These are phyloP conservation scores for Xylona heveae DNA, from an alignment of 495 filamentous ascomycete genomes.

Conservation along the genomic window DNA sequence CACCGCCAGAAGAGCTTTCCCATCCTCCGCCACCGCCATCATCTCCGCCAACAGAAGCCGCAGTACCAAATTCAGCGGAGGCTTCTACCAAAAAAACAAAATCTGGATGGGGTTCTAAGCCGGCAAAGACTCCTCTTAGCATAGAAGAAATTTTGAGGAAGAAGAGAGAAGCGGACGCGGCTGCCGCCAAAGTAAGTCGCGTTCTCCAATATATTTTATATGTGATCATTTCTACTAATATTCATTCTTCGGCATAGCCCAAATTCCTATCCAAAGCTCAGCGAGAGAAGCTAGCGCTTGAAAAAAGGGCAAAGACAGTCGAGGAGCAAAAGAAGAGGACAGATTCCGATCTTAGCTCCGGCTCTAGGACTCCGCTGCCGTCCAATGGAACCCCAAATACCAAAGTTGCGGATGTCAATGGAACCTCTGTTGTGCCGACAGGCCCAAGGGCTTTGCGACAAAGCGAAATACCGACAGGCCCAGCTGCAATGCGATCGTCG, in stretches of 20 bases:
- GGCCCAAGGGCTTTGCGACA: slow-evolving; percentile 59
- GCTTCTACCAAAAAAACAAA: slow-evolving; percentile 28
- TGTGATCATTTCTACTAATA: slow-evolving; percentile 2
- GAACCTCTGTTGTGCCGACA: slow-evolving; percentile 36
- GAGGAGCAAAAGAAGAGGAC: slow-evolving; percentile 38
- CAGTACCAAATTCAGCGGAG: too few relatives aligned
- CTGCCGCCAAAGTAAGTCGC: slow-evolving; percentile 41
- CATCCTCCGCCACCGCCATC: slow-evolving; percentile 34
- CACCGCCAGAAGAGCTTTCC: slow-evolving; percentile 21
- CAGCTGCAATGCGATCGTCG: slow-evolving; percentile 27
- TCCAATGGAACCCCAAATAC: slow-evolving; percentile 7
- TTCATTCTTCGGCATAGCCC: slow-evolving; percentile 31
- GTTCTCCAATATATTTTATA: not conserved
- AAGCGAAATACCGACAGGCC: slow-evolving; percentile 29
- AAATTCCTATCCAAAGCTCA: slow-evolving; percentile 84
- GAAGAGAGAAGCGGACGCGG: slow-evolving; percentile 61
- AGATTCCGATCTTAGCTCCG: not conserved
- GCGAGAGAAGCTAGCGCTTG: slow-evolving; percentile 65
- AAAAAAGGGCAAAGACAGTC: slow-evolving; percentile 70
- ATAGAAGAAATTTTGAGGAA: slow-evolving; percentile 60
- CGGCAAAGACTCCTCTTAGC: slow-evolving; percentile 32
- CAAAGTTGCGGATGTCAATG: slow-evolving; percentile 10
- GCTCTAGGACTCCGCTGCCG: too few relatives aligned
- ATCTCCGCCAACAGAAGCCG: slow-evolving; percentile 7
- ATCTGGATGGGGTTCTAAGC: slow-evolving; percentile 27